Conservation (phyloP, 192 early-diverging fungal species). For the Gonapodya sp. region DNA sequence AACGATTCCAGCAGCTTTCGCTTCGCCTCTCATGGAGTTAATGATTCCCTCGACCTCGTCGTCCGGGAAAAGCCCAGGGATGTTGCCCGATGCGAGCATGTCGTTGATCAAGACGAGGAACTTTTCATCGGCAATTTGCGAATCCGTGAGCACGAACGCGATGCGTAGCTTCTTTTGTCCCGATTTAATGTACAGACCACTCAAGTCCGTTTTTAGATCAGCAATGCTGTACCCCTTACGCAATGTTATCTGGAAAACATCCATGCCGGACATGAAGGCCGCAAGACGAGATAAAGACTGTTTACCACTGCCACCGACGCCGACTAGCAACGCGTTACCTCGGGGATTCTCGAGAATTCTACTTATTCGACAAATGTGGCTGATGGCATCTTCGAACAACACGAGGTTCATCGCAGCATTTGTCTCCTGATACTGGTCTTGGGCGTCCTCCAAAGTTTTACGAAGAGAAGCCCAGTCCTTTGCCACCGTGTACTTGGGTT, state of each 20-base stretch:
- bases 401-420: constrained; percentile 56
- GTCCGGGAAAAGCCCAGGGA: constrained; percentile 57
- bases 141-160: constrained; percentile 54
- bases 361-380: constrained; percentile 54
- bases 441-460: constrained; percentile 46
- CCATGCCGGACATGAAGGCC: constrained; percentile 54
- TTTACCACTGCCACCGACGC: constrained; percentile 54
- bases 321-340: constrained; percentile 53
- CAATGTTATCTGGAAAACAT: constrained; percentile 58
- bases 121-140: constrained; percentile 56
- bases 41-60: constrained; percentile 60
- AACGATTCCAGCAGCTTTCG: constrained; percentile 44
- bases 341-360: constrained; percentile 49
- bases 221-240: constrained; percentile 47
- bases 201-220: constrained; percentile 48
- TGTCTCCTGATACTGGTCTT: constrained; percentile 51
- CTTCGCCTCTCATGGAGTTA: constrained; percentile 50
- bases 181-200: constrained; percentile 43
- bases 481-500: constrained; percentile 47
- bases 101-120: constrained; percentile 57
- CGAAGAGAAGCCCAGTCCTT: constrained; percentile 45
- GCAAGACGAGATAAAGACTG: constrained; percentile 50
- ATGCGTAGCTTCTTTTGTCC: constrained; percentile 52
- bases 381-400: constrained; percentile 58
- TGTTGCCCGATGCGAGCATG: constrained; percentile 53